Base-by-base conservation (phyloP, 176 grass and related monocot species). In the Cenchrus americanus region DNA sequence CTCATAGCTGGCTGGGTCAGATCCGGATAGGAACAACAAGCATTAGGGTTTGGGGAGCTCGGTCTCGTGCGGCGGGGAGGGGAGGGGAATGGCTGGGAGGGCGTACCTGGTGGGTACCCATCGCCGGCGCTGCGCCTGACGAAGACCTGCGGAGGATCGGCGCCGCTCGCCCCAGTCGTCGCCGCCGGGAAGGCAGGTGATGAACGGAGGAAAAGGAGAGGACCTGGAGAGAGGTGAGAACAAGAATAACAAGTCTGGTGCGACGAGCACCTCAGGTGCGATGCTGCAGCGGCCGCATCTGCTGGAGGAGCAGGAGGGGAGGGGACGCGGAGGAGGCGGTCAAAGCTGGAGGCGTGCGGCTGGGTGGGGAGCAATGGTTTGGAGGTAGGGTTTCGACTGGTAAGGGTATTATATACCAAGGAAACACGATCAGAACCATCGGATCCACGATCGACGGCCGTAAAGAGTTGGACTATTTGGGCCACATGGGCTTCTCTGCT, bases 21-120 rank as follows among this genome's bases (percentile, higher is more conserved):
- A 69, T 69, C 67, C 67, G 67, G 46, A 69, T 2, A 22, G 11
- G 13, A 44, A 69, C 5, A 69, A 19, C 19, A 3, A 13, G 11
- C 11, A 15, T 46, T 69, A 69, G 41, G 67, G 67, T 69, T 69
- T 69, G 41, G 41, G 41, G 67, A 14, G 21, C 67, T 69, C 67
- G 10, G 41, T 7, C 22, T 14, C 21, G 41, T 41, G 21, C 67
- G 3, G 21, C 41, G 43, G 41, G 63, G 1, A 10, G 18, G 7
- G 63, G n/a, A n/a, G 32, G 27, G 27, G 13, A 18, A 7, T 0
- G 6, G 40, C 19, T 0, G 2, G 32, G 10, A 19, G 8, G 9
- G 67, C 42, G n/a, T 46, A 46, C 67, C 67, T 69, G 3, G 41
- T 23, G 67, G 41, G 11, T 46, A 8, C 41, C 42, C 41, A 21